Conservation (phyloP, 2,329 filamentous ascomycete genomes). For the Phyllosticta citrichinensis region DNA sequence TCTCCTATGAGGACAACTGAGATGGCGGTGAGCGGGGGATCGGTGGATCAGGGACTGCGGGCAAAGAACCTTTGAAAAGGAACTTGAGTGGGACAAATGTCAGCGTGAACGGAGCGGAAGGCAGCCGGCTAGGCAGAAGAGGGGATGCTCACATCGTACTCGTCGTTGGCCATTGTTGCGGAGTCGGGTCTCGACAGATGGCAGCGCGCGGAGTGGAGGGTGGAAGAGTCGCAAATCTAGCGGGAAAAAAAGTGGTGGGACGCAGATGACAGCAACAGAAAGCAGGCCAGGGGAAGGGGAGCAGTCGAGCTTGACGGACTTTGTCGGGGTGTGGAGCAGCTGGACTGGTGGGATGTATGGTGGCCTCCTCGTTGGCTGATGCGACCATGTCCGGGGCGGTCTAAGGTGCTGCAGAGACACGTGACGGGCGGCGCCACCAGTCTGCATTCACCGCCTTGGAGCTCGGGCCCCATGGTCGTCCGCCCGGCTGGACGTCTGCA, state of each 20-base stretch:
- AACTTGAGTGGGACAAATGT: slow-evolving; percentile 52
- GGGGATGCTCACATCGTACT: slow-evolving; percentile 79
- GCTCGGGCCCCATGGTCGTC: neutral
- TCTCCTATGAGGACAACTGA: slow-evolving; percentile 97
- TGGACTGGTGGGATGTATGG: slow-evolving; percentile 8
- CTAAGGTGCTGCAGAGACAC: neutral
- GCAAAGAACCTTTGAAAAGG: slow-evolving; percentile 83
- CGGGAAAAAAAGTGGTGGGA: neutral
- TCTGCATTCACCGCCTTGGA: slow-evolving; percentile 11
- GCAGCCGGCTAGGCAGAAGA: slow-evolving; percentile 12
- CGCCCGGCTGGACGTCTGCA: neutral
- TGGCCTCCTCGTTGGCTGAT: slow-evolving; percentile 11
- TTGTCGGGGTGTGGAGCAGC: slow-evolving; percentile 12
- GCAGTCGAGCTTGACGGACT: slow-evolving; percentile 13
- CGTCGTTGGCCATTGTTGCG: slow-evolving; percentile 87
- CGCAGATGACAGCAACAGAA: neutral
- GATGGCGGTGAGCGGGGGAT: slow-evolving; percentile 22
- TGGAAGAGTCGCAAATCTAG: neutral
- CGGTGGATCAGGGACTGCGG: slow-evolving; percentile 13
- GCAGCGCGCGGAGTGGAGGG: neutral
- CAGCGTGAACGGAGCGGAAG: slow-evolving; percentile 17
- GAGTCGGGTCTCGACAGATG: slow-evolving; percentile 1
- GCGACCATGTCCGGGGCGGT: slow-evolving; percentile 3
- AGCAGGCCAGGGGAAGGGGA: slow-evolving; percentile 13
- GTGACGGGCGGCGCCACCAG: slow-evolving; percentile 11